Evolutionary conservation across 148 eudicot species (phyloP).

Genomic region (Silene latifolia): DNA sequence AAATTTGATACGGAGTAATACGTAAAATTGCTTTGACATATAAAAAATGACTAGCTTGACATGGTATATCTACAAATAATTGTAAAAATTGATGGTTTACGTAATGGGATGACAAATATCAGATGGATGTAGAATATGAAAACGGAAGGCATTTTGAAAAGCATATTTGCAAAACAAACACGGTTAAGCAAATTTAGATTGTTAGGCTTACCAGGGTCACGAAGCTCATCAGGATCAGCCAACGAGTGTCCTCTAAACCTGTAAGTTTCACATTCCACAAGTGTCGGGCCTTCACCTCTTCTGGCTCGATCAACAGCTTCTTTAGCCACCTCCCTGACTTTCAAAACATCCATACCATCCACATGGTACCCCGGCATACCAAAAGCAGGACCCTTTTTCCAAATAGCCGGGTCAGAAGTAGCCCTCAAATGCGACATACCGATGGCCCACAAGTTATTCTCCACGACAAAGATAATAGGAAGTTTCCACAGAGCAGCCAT

Average conservation of each 20-base stretch:
- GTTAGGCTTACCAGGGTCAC: conserved; percentile 71
- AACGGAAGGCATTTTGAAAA: not conserved
- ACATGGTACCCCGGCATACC: conserved; percentile 98
- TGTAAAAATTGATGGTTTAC: too few relatives aligned
- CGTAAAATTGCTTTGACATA: too few relatives aligned
- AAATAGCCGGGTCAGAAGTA: conserved; percentile 88
- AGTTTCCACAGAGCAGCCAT: conserved; percentile 96
- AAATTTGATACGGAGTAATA: too few relatives aligned
- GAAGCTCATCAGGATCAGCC: conserved; percentile 98
- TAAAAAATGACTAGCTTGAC: too few relatives aligned
- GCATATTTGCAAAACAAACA: not conserved
- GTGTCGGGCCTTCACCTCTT: conserved; percentile 93
- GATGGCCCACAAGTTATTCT: conserved; percentile 97
- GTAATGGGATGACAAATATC: too few relatives aligned
- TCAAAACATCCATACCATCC: conserved; percentile 97
- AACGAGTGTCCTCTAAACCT: conserved; percentile 98
- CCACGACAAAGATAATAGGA: conserved; percentile 92
- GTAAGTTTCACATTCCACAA: conserved; percentile 95
- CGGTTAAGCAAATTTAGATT: not conserved
- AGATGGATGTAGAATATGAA: too few relatives aligned
- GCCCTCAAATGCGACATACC: conserved; percentile 98
- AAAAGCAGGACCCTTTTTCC: conserved; percentile 98
- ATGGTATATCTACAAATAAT: too few relatives aligned
- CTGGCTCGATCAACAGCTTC: conserved; percentile 87
- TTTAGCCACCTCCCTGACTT: conserved; percentile 88